Evolutionary conservation across 2,329 filamentous ascomycete species (phyloP), one percentile per base, ranked within the genome.

Genomic region (Calonectria pseudoreteaudii): DNA sequence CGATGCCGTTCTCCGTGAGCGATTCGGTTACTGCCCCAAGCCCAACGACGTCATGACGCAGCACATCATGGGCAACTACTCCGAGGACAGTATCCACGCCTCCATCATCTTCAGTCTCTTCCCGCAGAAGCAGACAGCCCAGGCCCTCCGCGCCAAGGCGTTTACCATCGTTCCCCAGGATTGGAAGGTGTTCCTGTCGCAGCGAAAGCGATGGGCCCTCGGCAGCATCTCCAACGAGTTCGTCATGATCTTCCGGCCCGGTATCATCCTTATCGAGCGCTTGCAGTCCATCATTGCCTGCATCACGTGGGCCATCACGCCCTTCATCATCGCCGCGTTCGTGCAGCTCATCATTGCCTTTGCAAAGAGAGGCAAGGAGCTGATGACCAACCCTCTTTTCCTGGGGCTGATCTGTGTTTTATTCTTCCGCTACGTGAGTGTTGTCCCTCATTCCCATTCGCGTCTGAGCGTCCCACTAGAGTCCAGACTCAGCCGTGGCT

Each of bases 211-310:
- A 0, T 88, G 87, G 87, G 86, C 87, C 0, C 78, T 89, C 13
- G 87, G 86, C 0, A 87, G 86, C 44, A 88, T 86, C 34, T 85
- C 85, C 6, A 89, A 88, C 75, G 87, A 89, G 77, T 85, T 89
- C 31, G 85, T 88, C 78, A 85, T 89, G 81, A 83, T 88, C n/a
- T 84, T 86, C 68, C 82, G 86, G 0, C 84, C 84, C 1, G 84
- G 86, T 0, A 86, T 86, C 60, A 83, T 85, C 13, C 78, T 82
- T 60, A 84, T 88, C 26, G 87, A 89, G 77, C 79, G 86, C 10
- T 79, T 88, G 30, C 85, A 87, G 70, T 86, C 86, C 41, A 71
- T 87, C 53, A 81, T 87, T 14, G 86, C 88, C n/a, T 85, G 88
- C 36, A 71, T 87, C 20, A 88, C 86, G 1, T 89, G 86, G 86